Conservation (phyloP, 352 stramenopile species). For the Phytophthora aleatoria region DNA sequence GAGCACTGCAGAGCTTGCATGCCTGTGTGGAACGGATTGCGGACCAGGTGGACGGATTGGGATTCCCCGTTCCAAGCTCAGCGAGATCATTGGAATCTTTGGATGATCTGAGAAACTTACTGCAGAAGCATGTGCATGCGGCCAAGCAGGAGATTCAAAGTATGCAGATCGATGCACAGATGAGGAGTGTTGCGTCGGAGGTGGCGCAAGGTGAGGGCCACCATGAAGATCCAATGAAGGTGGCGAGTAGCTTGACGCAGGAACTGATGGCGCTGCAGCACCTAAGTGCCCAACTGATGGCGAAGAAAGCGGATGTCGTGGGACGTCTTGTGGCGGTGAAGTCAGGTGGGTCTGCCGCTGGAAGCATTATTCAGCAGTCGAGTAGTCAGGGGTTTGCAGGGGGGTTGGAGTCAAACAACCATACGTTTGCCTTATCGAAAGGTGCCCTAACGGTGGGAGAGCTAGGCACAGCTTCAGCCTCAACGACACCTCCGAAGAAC, state of each 20-base stretch:
- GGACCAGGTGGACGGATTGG: slow-evolving; percentile 50
- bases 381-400: slow-evolving; percentile 9
- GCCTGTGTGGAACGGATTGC: slow-evolving; percentile 47
- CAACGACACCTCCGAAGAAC: slow-evolving; percentile 29
- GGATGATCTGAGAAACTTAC: slow-evolving; percentile 60
- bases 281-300: slow-evolving; percentile 42
- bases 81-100: slow-evolving; percentile 52
- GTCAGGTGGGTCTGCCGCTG: slow-evolving; percentile 13
- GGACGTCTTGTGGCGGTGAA: slow-evolving; percentile 30
- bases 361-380: slow-evolving; percentile 19
- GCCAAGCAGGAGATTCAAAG: slow-evolving; percentile 73
- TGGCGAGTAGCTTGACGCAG: slow-evolving; percentile 43
- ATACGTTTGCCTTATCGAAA: slow-evolving; percentile 37
- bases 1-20: slow-evolving; percentile 47
- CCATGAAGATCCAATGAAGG: slow-evolving; percentile 33
- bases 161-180: slow-evolving; percentile 67
- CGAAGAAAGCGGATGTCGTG: slow-evolving; percentile 30
- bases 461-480: slow-evolving; percentile 21
- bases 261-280: slow-evolving; percentile 56
- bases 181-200: slow-evolving; percentile 58
- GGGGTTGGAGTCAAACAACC: slow-evolving; percentile 21
- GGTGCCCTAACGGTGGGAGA: slow-evolving; percentile 40
- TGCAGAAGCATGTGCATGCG: slow-evolving; percentile 53
- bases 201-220: slow-evolving; percentile 13
- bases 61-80: slow-evolving; percentile 49